These are phyloP conservation scores for Oryza coarctata DNA, from an alignment of 176 grass and related monocot genomes.

Conservation along the genomic window DNA sequence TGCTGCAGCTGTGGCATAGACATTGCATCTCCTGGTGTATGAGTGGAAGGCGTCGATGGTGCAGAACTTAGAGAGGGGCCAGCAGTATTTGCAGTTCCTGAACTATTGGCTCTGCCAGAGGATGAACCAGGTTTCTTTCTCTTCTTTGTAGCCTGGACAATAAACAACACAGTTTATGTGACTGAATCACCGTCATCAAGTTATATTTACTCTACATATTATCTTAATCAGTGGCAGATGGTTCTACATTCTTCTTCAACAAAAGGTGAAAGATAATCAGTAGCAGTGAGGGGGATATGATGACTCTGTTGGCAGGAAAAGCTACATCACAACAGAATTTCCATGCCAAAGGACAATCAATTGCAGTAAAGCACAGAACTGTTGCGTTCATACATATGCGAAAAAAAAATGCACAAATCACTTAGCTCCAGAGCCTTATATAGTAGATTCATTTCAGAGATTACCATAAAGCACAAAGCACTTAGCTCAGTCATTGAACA, in stretches of 20 bases:
- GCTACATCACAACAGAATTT: constrained; percentile 4
- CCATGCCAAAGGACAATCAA: neutral
- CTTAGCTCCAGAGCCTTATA: neutral
- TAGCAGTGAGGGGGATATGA: neutral
- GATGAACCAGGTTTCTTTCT: constrained; percentile 79
- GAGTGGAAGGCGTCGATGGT: constrained; percentile 93
- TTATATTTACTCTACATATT: neutral
- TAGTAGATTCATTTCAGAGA: neutral
- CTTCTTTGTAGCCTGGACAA: constrained; percentile 58
- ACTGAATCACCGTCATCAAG: constrained; percentile 19
- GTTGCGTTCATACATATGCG: neutral
- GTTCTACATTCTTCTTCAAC: constrained; percentile 13
- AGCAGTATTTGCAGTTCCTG: constrained; percentile 92
- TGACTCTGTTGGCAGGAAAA: neutral
- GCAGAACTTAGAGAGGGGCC: constrained; percentile 97
- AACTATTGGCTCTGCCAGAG: constrained; percentile 80
- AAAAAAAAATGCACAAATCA: neutral
- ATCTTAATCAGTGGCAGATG: constrained; percentile 18
- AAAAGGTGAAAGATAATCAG: constrained; percentile 17
- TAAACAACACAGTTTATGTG: constrained; percentile 23
- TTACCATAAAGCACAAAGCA: constrained; percentile 3
- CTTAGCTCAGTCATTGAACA: neutral
- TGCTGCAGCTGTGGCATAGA: constrained; percentile 83
- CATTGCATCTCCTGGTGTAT: constrained; percentile 90
- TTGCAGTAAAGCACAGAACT: constrained; percentile 19